Base-by-base conservation (phyloP, 176 grass and related monocot genomes). In the Urochloa ruziziensis region DNA sequence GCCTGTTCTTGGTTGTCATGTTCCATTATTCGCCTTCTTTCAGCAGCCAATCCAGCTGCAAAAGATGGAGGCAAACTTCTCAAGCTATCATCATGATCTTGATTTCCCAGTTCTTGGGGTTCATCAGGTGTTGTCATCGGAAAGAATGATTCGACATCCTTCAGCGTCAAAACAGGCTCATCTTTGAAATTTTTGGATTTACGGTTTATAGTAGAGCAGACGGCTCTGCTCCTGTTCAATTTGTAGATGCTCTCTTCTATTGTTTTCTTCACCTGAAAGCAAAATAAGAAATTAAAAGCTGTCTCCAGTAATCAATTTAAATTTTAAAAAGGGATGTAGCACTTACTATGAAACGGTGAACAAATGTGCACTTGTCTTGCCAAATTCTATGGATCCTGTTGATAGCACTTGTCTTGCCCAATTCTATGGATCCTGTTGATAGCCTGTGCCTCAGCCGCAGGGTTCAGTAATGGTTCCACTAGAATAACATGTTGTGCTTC, bases 371-470 rank as follows among this genome's bases (percentile, higher is more conserved):
- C 79, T 95, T 94, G 36, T 95, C 91, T 86, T 98, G 95, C 23
- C 95, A 92, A 28, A 98, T 82, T 78, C 95, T 90, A 73, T 98
- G 95, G 72, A 98, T 85, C 64, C 95, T 90, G 67, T 92, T 93
- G 82, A 95, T 98, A 65, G 95, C 95, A n/a, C n/a, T n/a, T n/a
- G n/a, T n/a, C n/a, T n/a, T n/a, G n/a, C n/a, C n/a, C n/a, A n/a
- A n/a, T n/a, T n/a, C n/a, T n/a, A n/a, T n/a, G n/a, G n/a, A n/a
- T n/a, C n/a, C n/a, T n/a, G n/a, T n/a, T n/a, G n/a, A n/a, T n/a
- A n/a, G n/a, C n/a, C 70, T 98, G 95, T 47, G 92, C 92, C 81
- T 98, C 95, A 39, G 90, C 91, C 7, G 90, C 89, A 80, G 95
- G n/a, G n/a, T n/a, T n/a, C n/a, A n/a, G n/a, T n/a, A n/a, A n/a